Evolutionary conservation across 2,329 filamentous ascomycete genomes (phyloP).

Genomic region (Microsporum audouinii): DNA sequence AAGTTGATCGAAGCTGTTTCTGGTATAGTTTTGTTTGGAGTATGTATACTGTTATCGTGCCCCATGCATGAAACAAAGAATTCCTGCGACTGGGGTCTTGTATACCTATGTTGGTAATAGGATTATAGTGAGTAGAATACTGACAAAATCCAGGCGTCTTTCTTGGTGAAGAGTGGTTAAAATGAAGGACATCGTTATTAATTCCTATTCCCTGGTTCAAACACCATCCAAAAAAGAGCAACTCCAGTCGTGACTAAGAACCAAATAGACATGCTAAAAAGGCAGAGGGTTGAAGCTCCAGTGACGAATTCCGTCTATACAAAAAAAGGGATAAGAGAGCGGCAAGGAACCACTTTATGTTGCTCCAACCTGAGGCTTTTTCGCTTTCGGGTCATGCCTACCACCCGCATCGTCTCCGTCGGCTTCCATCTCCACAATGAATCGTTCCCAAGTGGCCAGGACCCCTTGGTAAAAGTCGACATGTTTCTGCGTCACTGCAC

Average conservation of each 20-base stretch:
- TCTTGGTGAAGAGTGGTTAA: neutral
- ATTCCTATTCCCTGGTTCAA: neutral
- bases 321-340: neutral
- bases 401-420: slow-evolving; percentile 12
- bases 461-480: slow-evolving; percentile 74
- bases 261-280: neutral
- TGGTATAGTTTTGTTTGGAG: too few species aligned
- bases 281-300: neutral
- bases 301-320: neutral
- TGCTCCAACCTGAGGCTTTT: neutral
- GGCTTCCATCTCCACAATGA: slow-evolving; percentile 76
- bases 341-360: neutral
- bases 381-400: neutral
- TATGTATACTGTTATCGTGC: neutral
- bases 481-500: slow-evolving; percentile 71
- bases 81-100: neutral
- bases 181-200: neutral
- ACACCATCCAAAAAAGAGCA: neutral
- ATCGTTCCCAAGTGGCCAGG: slow-evolving; percentile 75
- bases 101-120: neutral
- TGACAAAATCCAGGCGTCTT: neutral
- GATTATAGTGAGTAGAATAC: neutral
- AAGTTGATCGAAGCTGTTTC: too few species aligned
- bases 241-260: neutral
- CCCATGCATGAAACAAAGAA: neutral